These are phyloP conservation scores for Dactylella cylindrospora DNA, from an alignment of 2,329 filamentous ascomycete species.

Conservation along the genomic window DNA sequence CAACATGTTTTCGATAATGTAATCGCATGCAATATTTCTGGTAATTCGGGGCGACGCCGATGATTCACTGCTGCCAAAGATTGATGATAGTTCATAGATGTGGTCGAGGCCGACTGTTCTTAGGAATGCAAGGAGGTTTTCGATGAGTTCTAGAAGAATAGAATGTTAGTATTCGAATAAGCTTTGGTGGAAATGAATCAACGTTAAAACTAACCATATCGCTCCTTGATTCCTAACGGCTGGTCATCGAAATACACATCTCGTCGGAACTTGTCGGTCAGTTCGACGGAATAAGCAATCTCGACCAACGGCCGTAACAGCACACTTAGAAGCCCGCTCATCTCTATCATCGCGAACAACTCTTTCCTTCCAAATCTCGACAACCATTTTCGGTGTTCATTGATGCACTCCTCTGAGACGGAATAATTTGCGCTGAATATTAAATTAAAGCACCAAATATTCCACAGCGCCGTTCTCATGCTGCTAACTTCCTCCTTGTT, in stretches of 20 bases:
- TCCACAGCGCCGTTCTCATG: constrained; percentile 41
- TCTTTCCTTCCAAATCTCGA: constrained; percentile 27
- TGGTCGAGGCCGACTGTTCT: constrained; percentile 35
- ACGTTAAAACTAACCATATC: constrained; percentile 34
- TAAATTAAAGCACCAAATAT: constrained; percentile 41
- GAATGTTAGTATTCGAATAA: neutral
- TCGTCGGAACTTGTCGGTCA: constrained; percentile 41
- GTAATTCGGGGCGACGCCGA: constrained; percentile 28
- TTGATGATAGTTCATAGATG: constrained; percentile 39
- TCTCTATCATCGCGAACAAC: constrained; percentile 41
- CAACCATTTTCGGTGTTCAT: constrained; percentile 29
- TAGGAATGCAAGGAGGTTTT: constrained; percentile 35
- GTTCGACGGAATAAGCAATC: constrained; percentile 36
- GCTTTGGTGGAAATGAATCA: neutral
- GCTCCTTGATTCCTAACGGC: constrained; percentile 34
- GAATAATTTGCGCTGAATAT: constrained; percentile 21
- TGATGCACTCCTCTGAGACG: constrained; percentile 20
- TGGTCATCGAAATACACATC: constrained; percentile 41
- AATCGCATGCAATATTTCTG: constrained; percentile 40
- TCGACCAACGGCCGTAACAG: constrained; percentile 34
- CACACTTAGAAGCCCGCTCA: constrained; percentile 37
- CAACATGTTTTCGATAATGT: constrained; percentile 40
- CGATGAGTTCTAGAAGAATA: constrained; percentile 31
- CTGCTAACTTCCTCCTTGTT: constrained; percentile 30
- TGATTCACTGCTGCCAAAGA: constrained; percentile 39